Percentiles rank a stretch among this genome's conserved stretches.
Evolutionary conservation across 257 asterid species (phyloP).

Genomic region (Solanum piurae): DNA sequence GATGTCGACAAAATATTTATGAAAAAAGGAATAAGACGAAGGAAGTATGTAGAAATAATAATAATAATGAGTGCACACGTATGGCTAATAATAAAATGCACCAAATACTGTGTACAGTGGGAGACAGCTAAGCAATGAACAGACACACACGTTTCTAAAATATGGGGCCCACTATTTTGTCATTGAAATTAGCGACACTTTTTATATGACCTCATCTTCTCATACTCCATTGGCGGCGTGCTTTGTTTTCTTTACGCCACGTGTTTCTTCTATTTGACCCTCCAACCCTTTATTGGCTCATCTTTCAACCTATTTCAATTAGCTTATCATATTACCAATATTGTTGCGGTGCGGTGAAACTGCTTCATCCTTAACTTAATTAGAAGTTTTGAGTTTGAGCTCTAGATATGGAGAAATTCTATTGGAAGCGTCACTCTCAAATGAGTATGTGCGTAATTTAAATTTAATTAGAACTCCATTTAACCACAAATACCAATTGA

Average conservation of each 20-base stretch:
- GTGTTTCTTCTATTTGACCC: background rate
- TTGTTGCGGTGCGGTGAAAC: no score
- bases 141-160: slow-evolving; percentile 2
- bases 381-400: no score
- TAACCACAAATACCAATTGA: accelerated
- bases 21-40: background rate
- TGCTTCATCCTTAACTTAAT: no score
- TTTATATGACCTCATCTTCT: slow-evolving; percentile 6
- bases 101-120: background rate
- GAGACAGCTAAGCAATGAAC: slow-evolving; percentile 40
- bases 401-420: accelerated
- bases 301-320: background rate
- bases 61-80: slow-evolving; percentile 1
- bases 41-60: background rate
- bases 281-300: background rate
- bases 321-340: no score
- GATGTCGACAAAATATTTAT: no score
- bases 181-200: background rate
- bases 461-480: no score
- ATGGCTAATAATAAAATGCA: background rate
- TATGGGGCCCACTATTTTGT: background rate
- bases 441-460: accelerated
- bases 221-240: slow-evolving; percentile 11
- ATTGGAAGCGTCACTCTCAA: accelerated
- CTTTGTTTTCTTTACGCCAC: background rate